These are phyloP conservation scores for Trichoderma endophyticum DNA, from an alignment of 2,329 filamentous ascomycete species.

Conservation along the genomic window DNA sequence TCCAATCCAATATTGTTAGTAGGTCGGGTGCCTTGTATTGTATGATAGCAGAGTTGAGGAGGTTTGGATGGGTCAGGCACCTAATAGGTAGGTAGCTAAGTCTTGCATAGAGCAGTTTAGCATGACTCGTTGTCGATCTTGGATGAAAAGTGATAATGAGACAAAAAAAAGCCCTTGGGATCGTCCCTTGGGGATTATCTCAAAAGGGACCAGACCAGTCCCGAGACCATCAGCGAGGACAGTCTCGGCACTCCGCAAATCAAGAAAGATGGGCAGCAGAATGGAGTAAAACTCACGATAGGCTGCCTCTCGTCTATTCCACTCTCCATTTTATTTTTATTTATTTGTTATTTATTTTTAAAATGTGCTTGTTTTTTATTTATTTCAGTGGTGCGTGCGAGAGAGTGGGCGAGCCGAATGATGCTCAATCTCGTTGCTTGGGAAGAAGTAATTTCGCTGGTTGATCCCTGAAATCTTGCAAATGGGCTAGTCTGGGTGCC, in stretches of 20 bases:
- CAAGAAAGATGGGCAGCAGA: background rate
- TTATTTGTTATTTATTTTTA: background rate
- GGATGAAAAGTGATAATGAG: background rate
- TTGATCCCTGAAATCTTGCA: constrained; percentile 11
- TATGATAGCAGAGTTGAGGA: background rate
- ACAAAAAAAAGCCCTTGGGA: background rate
- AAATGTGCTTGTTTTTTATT: background rate
- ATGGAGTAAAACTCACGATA: background rate
- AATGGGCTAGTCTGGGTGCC: background rate
- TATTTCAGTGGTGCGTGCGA: background rate
- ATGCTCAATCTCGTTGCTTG: constrained; percentile 6
- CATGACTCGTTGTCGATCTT: background rate
- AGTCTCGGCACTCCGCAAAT: background rate
- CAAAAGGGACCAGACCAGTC: background rate
- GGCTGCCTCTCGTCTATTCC: constrained; percentile 10
- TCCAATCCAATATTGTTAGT: background rate
- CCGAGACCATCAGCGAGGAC: background rate
- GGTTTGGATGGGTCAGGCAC: background rate
- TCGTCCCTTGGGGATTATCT: background rate
- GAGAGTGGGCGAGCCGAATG: background rate
- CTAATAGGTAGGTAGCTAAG: background rate
- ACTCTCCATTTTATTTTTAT: background rate
- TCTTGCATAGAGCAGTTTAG: background rate
- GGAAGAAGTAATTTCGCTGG: constrained; percentile 2
- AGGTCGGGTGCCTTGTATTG: background rate